These are phyloP conservation scores for Roridomyces roridus DNA, from an alignment of 768 basidiomycete genomes.

Conservation along the genomic window DNA sequence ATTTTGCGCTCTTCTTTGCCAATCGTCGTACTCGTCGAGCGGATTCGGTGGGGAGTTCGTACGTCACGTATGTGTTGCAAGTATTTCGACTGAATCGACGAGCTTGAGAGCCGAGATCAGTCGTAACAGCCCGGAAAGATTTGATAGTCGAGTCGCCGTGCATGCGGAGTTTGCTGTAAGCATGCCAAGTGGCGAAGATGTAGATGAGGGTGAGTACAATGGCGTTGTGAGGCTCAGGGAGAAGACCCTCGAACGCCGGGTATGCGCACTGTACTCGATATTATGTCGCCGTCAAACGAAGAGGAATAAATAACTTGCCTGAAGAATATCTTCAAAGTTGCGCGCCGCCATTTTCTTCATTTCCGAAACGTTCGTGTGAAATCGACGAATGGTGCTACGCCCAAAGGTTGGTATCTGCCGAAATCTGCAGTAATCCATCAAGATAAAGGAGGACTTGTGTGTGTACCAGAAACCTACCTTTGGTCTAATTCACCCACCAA, in stretches of 20 bases:
- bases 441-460: background rate
- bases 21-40: too few species aligned
- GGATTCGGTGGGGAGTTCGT: too few species aligned
- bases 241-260: slow-evolving; percentile 43
- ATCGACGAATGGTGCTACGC: slow-evolving; percentile 39
- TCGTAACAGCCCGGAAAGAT: too few species aligned
- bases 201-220: too few species aligned
- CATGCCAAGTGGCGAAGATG: too few species aligned
- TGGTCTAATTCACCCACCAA: slow-evolving; percentile 22
- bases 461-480: slow-evolving; percentile 12
- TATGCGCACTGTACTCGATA: slow-evolving; percentile 33
- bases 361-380: slow-evolving; percentile 38
- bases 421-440: slow-evolving; percentile 28
- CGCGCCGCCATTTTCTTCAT: slow-evolving; percentile 43
- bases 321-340: slow-evolving; percentile 50
- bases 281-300: background rate
- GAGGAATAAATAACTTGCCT: slow-evolving; percentile 31
- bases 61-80: too few species aligned
- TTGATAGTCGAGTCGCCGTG: too few species aligned
- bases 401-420: slow-evolving; percentile 36
- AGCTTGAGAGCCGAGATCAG: too few species aligned
- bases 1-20: too few species aligned
- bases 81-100: too few species aligned
- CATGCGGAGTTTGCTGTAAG: too few species aligned
- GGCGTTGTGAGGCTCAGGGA: slow-evolving; percentile 34